phyloP scores from a whole-genome alignment of 257 asterid species.

The Schizonepeta tenuifolia region DNA sequence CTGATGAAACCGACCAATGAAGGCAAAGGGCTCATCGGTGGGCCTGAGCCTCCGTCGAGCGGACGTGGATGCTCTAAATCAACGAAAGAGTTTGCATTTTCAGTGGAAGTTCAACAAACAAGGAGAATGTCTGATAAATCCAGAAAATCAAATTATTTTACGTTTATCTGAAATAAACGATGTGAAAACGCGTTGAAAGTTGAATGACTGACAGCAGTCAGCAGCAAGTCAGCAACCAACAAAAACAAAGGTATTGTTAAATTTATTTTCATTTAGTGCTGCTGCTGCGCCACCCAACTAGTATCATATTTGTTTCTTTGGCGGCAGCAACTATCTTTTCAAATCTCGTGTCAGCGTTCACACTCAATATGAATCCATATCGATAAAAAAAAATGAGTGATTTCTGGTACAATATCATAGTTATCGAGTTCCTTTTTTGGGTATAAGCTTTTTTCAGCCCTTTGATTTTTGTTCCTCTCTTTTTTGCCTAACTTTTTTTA shows the following conservation, averaged over 20 bases:
- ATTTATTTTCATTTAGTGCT: background rate
- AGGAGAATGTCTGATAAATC: conserved; percentile 15
- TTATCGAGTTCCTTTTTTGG: background rate
- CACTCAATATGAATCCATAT: conserved; percentile 15
- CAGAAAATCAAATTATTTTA: no score
- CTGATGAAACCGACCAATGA: no score
- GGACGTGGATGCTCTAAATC: no score
- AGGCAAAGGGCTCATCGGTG: no score
- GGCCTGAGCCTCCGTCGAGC: no score
- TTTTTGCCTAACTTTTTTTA: background rate
- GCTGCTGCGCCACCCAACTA: no score
- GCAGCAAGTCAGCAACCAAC: background rate
- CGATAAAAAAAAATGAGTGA: background rate
- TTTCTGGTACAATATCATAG: no score
- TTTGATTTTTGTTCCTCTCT: background rate
- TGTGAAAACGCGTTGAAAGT: conserved; percentile 40
- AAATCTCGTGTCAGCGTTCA: conserved; percentile 33
- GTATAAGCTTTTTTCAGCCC: background rate
- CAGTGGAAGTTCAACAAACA: background rate
- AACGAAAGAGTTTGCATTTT: background rate
- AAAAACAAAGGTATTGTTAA: background rate
- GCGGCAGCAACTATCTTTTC: background rate
- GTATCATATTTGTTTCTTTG: background rate
- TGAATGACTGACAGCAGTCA: background rate
- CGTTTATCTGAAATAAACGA: background rate